Conservation (phyloP, 805 yeast species). For the Kluyveromyces dobzhanskii region DNA sequence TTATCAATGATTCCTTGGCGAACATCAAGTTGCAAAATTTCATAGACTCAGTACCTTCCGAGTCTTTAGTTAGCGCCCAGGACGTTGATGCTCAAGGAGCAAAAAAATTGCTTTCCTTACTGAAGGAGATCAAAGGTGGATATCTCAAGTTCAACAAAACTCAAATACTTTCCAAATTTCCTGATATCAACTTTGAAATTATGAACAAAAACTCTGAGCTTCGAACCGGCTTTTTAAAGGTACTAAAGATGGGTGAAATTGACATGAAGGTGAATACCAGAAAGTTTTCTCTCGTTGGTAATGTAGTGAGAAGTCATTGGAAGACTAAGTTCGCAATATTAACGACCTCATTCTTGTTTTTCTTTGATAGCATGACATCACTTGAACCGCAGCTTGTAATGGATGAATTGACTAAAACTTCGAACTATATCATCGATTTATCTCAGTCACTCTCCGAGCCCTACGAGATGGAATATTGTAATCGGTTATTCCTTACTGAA, state of each 20-base stretch:
- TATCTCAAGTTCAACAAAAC: slow-evolving; percentile 27
- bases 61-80: background rate
- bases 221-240: slow-evolving; percentile 17
- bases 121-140: slow-evolving; percentile 26
- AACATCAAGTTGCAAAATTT: slow-evolving; percentile 5
- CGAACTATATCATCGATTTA: slow-evolving; percentile 28
- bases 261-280: slow-evolving; percentile 31
- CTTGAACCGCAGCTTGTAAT: slow-evolving; percentile 22
- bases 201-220: slow-evolving; percentile 5
- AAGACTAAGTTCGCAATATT: slow-evolving; percentile 39
- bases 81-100: background rate
- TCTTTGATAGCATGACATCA: slow-evolving; percentile 35
- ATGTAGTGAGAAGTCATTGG: slow-evolving; percentile 30
- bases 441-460: background rate
- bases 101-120: slow-evolving; percentile 14
- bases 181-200: slow-evolving; percentile 20
- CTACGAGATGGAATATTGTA: slow-evolving; percentile 37
- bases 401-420: slow-evolving; percentile 15
- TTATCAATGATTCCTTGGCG: slow-evolving; percentile 13
- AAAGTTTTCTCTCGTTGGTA: slow-evolving; percentile 28
- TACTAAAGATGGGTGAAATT: slow-evolving; percentile 28
- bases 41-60: background rate
- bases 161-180: slow-evolving; percentile 17
- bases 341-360: slow-evolving; percentile 41
- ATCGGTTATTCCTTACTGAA: slow-evolving; percentile 2